Percentiles rank a stretch among this genome's conserved stretches.
phyloP scores from a whole-genome alignment of 805 yeast genomes.

The Kazachstania bromeliacearum region DNA sequence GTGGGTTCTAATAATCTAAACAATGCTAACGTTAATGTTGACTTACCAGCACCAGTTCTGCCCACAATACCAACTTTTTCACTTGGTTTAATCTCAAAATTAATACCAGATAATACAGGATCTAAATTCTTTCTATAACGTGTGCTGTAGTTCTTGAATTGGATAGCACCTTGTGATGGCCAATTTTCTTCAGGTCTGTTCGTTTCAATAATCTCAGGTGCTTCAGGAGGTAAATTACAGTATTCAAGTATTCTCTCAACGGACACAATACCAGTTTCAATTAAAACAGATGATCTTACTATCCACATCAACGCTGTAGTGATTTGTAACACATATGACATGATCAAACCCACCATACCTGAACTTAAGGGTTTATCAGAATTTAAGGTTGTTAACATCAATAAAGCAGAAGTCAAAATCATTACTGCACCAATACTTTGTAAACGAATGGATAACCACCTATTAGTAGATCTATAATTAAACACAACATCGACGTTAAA shows the following conservation, averaged over 20 bases:
- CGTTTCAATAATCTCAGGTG: constrained; percentile 36
- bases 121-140: constrained; percentile 50
- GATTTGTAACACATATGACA: constrained; percentile 54
- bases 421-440: constrained; percentile 52
- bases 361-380: constrained; percentile 39
- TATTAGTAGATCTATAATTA: constrained; percentile 44
- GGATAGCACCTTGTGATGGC: constrained; percentile 47
- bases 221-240: constrained; percentile 38
- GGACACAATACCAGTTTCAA: constrained; percentile 54
- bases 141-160: constrained; percentile 46
- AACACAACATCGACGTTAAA: constrained; percentile 39
- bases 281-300: constrained; percentile 53
- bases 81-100: constrained; percentile 38
- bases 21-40: constrained; percentile 50
- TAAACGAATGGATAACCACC: constrained; percentile 59
- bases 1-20: constrained; percentile 54
- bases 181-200: constrained; percentile 39
- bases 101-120: constrained; percentile 45
- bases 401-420: constrained; percentile 40
- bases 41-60: constrained; percentile 71
- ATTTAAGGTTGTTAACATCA: constrained; percentile 35
- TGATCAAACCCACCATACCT: constrained; percentile 54
- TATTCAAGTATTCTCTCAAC: constrained; percentile 63
- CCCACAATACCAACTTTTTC: constrained; percentile 71
- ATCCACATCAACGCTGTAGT: constrained; percentile 45